phyloP scores from a whole-genome alignment of 495 filamentous ascomycete genomes.

The Lasiosphaeriaceae sp. region DNA sequence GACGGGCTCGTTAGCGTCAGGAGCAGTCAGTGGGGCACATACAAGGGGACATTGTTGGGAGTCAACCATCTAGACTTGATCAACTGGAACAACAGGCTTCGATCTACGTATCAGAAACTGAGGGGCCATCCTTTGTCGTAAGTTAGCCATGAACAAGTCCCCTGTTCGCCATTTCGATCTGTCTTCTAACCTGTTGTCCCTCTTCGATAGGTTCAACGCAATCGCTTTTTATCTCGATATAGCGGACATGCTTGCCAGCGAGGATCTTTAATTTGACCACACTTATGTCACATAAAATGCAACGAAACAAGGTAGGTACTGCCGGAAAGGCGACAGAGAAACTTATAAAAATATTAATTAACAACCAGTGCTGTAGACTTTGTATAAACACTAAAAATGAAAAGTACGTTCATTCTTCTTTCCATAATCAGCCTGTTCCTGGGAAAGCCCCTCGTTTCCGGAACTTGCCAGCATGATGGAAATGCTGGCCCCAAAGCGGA shows the following conservation, averaged over 20 bases:
- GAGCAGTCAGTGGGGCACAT: slow-evolving; percentile 85
- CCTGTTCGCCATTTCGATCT: not conserved
- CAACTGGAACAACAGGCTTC: slow-evolving; percentile 88
- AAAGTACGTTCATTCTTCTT: no score
- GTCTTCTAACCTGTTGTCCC: slow-evolving; percentile 1
- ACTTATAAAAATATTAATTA: no score
- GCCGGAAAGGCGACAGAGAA: no score
- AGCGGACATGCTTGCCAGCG: slow-evolving; percentile 76
- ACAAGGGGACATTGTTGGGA: slow-evolving; percentile 83
- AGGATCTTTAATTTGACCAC: slow-evolving; percentile 59
- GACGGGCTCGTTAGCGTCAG: slow-evolving; percentile 89
- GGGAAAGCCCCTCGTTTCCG: no score
- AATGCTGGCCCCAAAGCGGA: no score
- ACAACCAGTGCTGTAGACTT: no score
- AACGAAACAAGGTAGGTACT: no score
- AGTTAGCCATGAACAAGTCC: slow-evolving; percentile 21
- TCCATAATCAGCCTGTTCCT: no score
- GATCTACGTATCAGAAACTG: slow-evolving; percentile 64
- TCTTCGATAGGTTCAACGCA: slow-evolving; percentile 75
- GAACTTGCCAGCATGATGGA: no score
- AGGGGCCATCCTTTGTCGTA: slow-evolving; percentile 68
- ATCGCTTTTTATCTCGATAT: slow-evolving; percentile 94
- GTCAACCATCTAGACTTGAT: slow-evolving; percentile 92
- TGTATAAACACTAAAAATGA: no score
- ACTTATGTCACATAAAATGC: no score